Evolutionary conservation across 2,329 filamentous ascomycete genomes (phyloP).

Genomic region (Trichoderma breve): DNA sequence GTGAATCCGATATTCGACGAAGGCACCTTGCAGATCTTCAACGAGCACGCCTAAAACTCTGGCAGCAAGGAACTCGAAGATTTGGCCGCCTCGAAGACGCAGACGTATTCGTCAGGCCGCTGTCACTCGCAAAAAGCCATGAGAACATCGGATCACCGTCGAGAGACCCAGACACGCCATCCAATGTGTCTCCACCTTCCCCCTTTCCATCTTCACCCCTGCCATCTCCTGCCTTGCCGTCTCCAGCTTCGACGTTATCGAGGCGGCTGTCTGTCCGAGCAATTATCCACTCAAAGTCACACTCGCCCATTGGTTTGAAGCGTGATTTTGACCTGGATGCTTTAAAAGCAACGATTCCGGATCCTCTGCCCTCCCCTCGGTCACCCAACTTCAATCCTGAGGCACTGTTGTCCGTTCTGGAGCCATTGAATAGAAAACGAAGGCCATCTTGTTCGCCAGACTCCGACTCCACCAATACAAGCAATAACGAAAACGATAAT

Average conservation of each 20-base stretch:
- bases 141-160: not conserved
- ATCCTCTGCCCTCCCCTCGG: conserved; percentile 28
- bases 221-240: not conserved
- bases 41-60: conserved; percentile 27
- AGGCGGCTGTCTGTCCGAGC: conserved; percentile 29
- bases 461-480: not conserved
- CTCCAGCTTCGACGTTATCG: not conserved
- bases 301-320: conserved; percentile 48
- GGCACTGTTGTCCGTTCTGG: conserved; percentile 20
- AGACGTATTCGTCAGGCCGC: conserved; percentile 30
- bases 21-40: conserved; percentile 29
- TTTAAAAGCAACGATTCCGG: conserved; percentile 46
- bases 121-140: conserved; percentile 27
- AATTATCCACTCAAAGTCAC: conserved; percentile 34
- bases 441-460: not conserved
- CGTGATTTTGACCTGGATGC: conserved; percentile 51
- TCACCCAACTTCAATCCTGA: conserved; percentile 23
- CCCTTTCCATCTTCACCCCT: not conserved
- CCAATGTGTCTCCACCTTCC: not conserved
- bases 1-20: conserved; percentile 16
- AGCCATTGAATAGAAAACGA: not conserved
- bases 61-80: conserved; percentile 22
- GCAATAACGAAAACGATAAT: not conserved
- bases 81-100: conserved; percentile 23
- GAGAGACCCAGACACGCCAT: not conserved